Evolutionary conservation across 2,329 filamentous ascomycete genomes (phyloP).

Genomic region (Torrubiella hemipterigena): DNA sequence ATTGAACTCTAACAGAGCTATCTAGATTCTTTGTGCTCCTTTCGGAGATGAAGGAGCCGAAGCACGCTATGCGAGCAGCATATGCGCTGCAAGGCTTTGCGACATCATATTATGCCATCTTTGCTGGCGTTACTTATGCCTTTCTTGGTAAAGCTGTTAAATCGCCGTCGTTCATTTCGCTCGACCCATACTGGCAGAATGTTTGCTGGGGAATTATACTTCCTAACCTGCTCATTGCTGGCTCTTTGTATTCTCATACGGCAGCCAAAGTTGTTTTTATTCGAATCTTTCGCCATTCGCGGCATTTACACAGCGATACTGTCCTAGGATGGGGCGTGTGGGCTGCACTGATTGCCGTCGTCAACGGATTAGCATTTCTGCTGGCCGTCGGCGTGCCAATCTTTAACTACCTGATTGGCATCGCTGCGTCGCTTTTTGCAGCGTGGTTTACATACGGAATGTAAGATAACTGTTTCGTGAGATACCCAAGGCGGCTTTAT

Average conservation of each 20-base stretch:
- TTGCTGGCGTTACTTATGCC: constrained; percentile 36
- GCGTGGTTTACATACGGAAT: constrained; percentile 42
- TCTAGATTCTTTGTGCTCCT: constrained; percentile 35
- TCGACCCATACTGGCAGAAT: constrained; percentile 32
- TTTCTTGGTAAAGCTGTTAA: constrained; percentile 33
- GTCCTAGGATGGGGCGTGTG: constrained; percentile 33
- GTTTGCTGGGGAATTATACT: constrained; percentile 37
- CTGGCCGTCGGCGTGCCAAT: constrained; percentile 36
- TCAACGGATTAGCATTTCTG: constrained; percentile 30
- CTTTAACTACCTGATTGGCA: constrained; percentile 40
- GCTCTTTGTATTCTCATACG: constrained; percentile 35
- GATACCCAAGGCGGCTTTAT: not conserved
- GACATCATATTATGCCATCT: constrained; percentile 36
- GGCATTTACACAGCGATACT: constrained; percentile 35
- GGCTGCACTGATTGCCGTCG: constrained; percentile 30
- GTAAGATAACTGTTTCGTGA: constrained; percentile 6
- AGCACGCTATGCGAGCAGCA: constrained; percentile 38
- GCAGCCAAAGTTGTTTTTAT: constrained; percentile 39
- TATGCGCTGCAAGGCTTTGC: constrained; percentile 36
- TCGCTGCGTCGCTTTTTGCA: constrained; percentile 36
- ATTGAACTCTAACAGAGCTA: not conserved
- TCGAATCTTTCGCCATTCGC: constrained; percentile 30
- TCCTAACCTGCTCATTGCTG: constrained; percentile 37
- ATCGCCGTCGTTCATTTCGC: constrained; percentile 34
- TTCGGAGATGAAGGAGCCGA: constrained; percentile 37